Conservation (phyloP, 257 asterid genomes). For the Capsicum baccatum region DNA sequence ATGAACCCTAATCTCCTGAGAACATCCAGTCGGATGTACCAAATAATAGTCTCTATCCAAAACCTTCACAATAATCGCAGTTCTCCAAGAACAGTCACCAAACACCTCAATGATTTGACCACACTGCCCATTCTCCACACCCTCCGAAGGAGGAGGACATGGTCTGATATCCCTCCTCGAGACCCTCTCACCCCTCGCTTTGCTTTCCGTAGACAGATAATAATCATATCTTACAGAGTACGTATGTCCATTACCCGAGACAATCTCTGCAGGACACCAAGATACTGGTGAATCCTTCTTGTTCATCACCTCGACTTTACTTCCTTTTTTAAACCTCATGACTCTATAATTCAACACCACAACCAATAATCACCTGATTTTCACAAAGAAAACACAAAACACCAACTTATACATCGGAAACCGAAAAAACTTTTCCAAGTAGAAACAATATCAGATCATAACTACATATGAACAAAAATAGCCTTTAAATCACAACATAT, state of each 20-base stretch:
- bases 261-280: constrained; percentile 50
- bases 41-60: constrained; percentile 31
- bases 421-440: constrained; percentile 3
- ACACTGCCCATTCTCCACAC: constrained; percentile 36
- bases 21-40: constrained; percentile 48
- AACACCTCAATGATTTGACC: constrained; percentile 54
- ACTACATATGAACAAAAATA: not conserved
- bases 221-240: constrained; percentile 42
- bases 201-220: constrained; percentile 17
- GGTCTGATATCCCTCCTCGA: constrained; percentile 46
- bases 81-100: constrained; percentile 43
- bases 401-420: not conserved
- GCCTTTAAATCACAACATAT: not conserved
- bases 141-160: constrained; percentile 36
- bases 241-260: constrained; percentile 35
- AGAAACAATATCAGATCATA: not conserved
- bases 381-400: constrained; percentile 13
- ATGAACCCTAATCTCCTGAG: constrained; percentile 39
- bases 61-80: constrained; percentile 48
- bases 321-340: constrained; percentile 50
- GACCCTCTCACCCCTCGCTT: constrained; percentile 32
- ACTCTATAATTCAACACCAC: constrained; percentile 6
- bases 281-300: constrained; percentile 44
- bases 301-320: constrained; percentile 49
- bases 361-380: constrained; percentile 12